These are phyloP conservation scores for Aspergillus pseudoterreus DNA, from an alignment of 2,329 filamentous ascomycete species.

Conservation along the genomic window DNA sequence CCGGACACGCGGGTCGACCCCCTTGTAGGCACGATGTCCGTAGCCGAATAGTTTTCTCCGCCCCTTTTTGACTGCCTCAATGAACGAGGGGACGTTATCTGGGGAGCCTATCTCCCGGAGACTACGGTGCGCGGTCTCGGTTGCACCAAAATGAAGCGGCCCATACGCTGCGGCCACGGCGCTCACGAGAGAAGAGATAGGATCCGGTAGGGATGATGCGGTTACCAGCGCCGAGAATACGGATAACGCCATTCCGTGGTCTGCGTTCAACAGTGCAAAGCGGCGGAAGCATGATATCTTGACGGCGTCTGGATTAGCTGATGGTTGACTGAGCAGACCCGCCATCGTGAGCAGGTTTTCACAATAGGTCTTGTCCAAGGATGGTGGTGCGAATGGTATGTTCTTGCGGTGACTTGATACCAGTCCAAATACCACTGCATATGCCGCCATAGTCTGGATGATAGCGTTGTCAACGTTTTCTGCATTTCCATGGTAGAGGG, in stretches of 20 bases:
- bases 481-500: constrained; percentile 22
- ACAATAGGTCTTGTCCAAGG: constrained; percentile 47
- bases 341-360: constrained; percentile 56
- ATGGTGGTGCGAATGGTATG: constrained; percentile 15
- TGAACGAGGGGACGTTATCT: constrained; percentile 27
- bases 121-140: constrained; percentile 52
- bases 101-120: constrained; percentile 19
- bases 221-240: constrained; percentile 56
- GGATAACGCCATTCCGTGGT: constrained; percentile 58
- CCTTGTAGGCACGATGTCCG: constrained; percentile 31
- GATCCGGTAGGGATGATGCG: constrained; percentile 55
- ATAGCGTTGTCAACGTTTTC: constrained; percentile 20
- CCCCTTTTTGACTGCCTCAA: constrained; percentile 25
- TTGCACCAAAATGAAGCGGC: constrained; percentile 58
- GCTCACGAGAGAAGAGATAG: constrained; percentile 50
- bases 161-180: constrained; percentile 55
- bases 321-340: constrained; percentile 48
- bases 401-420: constrained; percentile 24
- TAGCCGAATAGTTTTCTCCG: constrained; percentile 28
- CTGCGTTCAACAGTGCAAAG: constrained; percentile 55
- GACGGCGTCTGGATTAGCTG: constrained; percentile 46
- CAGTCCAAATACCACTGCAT: constrained; percentile 23
- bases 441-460: constrained; percentile 21
- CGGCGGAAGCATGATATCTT: constrained; percentile 49
- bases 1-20: constrained; percentile 24